Evolutionary conservation across 306 rosid species (phyloP).

Genomic region (Quercus dentata): DNA sequence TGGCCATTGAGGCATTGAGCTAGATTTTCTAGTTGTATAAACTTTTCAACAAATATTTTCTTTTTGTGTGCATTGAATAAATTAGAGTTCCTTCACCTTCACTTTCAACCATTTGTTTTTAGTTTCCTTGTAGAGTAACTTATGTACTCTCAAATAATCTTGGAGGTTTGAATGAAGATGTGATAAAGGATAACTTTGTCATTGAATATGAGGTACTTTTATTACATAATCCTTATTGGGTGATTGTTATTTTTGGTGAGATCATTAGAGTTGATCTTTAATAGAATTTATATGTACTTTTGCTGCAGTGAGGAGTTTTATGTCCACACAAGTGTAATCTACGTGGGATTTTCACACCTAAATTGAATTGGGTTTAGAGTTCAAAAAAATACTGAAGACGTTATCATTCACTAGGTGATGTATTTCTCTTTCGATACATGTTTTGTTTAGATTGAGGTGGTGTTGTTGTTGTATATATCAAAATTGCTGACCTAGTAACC

Average conservation of each 20-base stretch:
- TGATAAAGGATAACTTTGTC: conserved; percentile 79
- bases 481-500: too few relatives aligned
- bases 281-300: neutral
- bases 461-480: too few relatives aligned
- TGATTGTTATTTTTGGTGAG: conserved; percentile 1
- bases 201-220: conserved; percentile 77
- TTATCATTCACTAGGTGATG: neutral
- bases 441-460: neutral
- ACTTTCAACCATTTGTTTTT: conserved; percentile 40
- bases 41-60: neutral
- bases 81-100: neutral
- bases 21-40: conserved; percentile 18
- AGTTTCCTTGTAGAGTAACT: conserved; percentile 95
- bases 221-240: neutral
- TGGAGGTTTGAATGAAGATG: conserved; percentile 85
- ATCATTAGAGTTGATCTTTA: neutral
- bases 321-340: neutral
- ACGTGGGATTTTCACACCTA: neutral
- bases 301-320: neutral
- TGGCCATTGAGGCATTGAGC: conserved; percentile 72
- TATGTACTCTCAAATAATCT: conserved; percentile 81
- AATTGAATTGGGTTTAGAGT: neutral
- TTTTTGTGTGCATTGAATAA: neutral
- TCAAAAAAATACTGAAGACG: neutral
- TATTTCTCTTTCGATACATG: neutral